Evolutionary conservation across 805 yeast species (phyloP).

Genomic region (Barnettozyma salicaria): DNA sequence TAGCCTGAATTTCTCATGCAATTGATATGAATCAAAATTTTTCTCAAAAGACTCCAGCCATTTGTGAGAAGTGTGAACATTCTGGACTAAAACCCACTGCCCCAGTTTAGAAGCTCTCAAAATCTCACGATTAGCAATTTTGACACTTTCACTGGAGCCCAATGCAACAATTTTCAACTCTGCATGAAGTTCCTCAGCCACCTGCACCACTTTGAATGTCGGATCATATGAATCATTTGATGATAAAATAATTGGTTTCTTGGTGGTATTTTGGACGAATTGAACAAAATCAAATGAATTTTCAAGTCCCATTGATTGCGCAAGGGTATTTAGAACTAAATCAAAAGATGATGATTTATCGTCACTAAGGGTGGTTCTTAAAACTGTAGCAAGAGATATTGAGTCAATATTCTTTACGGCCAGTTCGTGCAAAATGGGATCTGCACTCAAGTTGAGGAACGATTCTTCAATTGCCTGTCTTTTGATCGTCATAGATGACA

Average conservation of each 20-base stretch:
- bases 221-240: constrained; percentile 66
- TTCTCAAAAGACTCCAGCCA: constrained; percentile 58
- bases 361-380: no score
- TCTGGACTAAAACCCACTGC: constrained; percentile 73
- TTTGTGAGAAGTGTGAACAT: constrained; percentile 62
- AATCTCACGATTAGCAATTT: constrained; percentile 51
- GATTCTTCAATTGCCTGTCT: no score
- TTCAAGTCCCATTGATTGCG: neutral
- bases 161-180: constrained; percentile 48
- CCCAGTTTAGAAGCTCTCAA: constrained; percentile 41
- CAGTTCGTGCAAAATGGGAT: no score
- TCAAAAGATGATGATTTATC: no score
- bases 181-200: constrained; percentile 31
- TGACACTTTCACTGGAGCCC: constrained; percentile 67
- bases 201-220: constrained; percentile 41
- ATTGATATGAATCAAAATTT: constrained; percentile 30
- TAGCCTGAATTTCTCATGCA: constrained; percentile 40
- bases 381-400: no score
- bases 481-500: no score
- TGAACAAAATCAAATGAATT: constrained; percentile 27
- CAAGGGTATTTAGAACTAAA: neutral
- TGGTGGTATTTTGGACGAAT: constrained; percentile 19
- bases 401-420: no score
- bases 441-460: no score
- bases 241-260: constrained; percentile 44